phyloP scores from a whole-genome alignment of 2,329 filamentous ascomycete species.

The Pseudocercospora fijiensis region DNA sequence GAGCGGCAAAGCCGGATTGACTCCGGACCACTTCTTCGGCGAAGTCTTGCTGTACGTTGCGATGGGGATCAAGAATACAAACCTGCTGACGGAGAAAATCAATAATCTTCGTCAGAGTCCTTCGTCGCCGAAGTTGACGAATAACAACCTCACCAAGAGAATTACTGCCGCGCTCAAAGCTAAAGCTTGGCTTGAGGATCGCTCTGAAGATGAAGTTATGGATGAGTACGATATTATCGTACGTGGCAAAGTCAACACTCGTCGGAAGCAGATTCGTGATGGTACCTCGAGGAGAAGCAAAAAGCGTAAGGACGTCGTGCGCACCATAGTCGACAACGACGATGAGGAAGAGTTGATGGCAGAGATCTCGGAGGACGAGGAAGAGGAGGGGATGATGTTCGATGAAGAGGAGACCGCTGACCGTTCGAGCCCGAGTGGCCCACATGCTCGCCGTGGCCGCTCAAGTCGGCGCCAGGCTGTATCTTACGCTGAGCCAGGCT shows the following conservation, averaged over 20 bases:
- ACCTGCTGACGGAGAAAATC: background rate
- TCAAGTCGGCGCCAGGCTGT: background rate
- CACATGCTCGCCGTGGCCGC: background rate
- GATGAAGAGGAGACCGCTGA: background rate
- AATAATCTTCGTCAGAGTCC: background rate
- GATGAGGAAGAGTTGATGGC: background rate
- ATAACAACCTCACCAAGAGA: background rate
- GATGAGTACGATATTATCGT: background rate
- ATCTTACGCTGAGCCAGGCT: background rate
- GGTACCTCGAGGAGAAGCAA: background rate
- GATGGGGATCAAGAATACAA: background rate
- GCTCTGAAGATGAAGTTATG: background rate
- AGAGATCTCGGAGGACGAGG: background rate
- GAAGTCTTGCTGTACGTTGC: background rate
- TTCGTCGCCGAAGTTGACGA: background rate
- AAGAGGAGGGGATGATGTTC: background rate
- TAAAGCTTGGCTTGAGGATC: slow-evolving; percentile 1
- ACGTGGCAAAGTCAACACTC: background rate
- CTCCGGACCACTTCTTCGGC: background rate
- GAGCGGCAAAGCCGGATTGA: background rate
- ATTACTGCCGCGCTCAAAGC: background rate
- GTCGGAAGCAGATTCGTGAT: background rate
- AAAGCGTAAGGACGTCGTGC: background rate
- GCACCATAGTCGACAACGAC: background rate
- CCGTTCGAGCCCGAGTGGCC: background rate